Conservation (phyloP, 331 rosid genomes). For the Quercus lobata region DNA sequence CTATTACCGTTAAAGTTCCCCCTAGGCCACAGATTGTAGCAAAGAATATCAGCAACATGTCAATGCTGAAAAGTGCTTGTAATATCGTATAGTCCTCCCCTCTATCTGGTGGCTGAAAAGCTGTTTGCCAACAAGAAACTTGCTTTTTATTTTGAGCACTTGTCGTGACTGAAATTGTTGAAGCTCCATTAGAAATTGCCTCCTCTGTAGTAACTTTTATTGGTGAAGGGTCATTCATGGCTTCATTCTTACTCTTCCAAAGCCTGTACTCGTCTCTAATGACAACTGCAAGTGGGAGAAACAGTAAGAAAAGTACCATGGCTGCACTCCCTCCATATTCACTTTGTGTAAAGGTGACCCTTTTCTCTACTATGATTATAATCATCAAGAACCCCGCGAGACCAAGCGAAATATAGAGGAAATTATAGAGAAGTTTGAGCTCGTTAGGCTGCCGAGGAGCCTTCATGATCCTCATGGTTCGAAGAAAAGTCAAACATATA, state of each 20-base stretch:
- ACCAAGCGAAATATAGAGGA: conserved; percentile 46
- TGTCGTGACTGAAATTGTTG: too few species aligned
- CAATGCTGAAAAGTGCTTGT: conserved; percentile 51
- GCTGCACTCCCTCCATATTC: conserved; percentile 34
- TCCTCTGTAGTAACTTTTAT: background rate
- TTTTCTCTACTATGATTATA: conserved; percentile 36
- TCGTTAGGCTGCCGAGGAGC: conserved; percentile 32
- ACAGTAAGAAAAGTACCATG: conserved; percentile 35
- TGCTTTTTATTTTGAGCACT: background rate
- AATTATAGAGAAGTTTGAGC: conserved; percentile 43
- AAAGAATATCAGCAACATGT: conserved; percentile 40
- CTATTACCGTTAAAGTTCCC: conserved; percentile 34
- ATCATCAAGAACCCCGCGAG: conserved; percentile 54
- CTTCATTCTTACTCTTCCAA: conserved; percentile 16
- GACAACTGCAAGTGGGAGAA: conserved; percentile 45
- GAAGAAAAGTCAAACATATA: conserved; percentile 30
- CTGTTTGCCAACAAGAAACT: conserved; percentile 22
- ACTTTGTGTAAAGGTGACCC: conserved; percentile 19
- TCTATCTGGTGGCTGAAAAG: conserved; percentile 23
- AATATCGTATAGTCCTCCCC: conserved; percentile 50
- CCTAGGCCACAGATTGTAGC: conserved; percentile 51
- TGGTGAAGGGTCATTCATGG: background rate
- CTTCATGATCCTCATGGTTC: conserved; percentile 27
- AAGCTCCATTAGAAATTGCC: background rate
- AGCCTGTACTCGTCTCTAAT: conserved; percentile 37